Conservation (phyloP, 2,329 filamentous ascomycete genomes). For the Teratosphaeria epicoccoides region DNA sequence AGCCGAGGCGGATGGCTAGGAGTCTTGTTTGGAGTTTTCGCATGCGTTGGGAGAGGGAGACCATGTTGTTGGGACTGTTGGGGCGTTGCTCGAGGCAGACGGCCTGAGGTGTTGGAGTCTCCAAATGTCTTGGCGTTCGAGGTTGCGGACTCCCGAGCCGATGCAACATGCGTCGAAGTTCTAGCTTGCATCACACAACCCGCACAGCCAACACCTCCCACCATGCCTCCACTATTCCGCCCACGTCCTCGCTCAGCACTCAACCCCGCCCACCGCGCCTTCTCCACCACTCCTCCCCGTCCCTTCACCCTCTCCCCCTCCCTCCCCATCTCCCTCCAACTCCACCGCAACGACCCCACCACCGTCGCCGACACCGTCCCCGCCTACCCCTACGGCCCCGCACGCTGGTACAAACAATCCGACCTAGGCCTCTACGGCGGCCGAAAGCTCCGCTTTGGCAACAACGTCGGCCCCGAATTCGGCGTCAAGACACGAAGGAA, state of each 20-base stretch:
- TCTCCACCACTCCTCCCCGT: conserved; percentile 21
- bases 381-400: conserved; percentile 61
- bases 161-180: background rate
- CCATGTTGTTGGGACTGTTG: conserved; percentile 31
- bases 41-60: conserved; percentile 56
- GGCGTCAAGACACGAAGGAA: conserved; percentile 59
- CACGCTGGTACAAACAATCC: conserved; percentile 66
- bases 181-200: background rate
- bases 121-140: background rate
- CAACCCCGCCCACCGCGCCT: conserved; percentile 16
- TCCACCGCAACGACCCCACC: conserved; percentile 23
- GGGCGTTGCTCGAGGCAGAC: background rate
- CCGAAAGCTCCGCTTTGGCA: conserved; percentile 65
- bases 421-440: conserved; percentile 48
- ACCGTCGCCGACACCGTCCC: conserved; percentile 27
- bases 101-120: background rate
- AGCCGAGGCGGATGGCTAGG: conserved; percentile 64
- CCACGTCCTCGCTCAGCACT: conserved; percentile 7
- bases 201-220: background rate
- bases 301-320: conserved; percentile 15
- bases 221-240: conserved; percentile 20
- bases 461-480: conserved; percentile 59
- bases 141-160: background rate
- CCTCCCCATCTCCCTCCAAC: conserved; percentile 18
- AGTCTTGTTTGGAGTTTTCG: conserved; percentile 64